Evolutionary conservation across 495 filamentous ascomycete species (phyloP).

Genomic region (Lepidopterella palustris): DNA sequence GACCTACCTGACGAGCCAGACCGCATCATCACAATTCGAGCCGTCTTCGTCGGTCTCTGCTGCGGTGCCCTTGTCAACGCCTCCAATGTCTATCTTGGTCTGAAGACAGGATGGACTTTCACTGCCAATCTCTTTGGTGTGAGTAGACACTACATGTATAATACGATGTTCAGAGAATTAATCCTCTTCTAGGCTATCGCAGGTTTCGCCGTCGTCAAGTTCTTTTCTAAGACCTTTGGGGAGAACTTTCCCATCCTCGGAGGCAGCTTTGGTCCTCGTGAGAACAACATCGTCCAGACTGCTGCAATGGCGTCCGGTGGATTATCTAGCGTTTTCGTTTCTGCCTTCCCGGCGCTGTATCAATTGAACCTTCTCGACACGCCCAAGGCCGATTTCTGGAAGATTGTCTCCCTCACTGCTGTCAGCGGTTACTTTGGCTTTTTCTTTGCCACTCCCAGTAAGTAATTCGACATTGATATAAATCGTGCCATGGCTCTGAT

Average conservation of each 20-base stretch:
- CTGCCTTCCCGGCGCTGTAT: constrained; percentile 59
- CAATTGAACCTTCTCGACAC: constrained; percentile 47
- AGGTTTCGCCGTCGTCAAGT: constrained; percentile 59
- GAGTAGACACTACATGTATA: constrained; percentile 1
- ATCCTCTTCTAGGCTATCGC: constrained; percentile 45
- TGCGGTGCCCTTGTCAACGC: constrained; percentile 57
- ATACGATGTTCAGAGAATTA: not conserved
- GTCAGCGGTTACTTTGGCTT: constrained; percentile 62
- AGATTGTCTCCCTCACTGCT: constrained; percentile 55
- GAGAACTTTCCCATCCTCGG: constrained; percentile 52
- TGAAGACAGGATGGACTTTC: constrained; percentile 63
- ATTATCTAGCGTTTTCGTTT: constrained; percentile 56
- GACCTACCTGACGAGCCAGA: constrained; percentile 31
- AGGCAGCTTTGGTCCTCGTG: constrained; percentile 56
- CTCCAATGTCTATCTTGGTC: constrained; percentile 60
- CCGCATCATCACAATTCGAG: constrained; percentile 52
- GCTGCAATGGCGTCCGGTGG: constrained; percentile 58
- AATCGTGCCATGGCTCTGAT: not conserved
- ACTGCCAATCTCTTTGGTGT: constrained; percentile 42
- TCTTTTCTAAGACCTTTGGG: constrained; percentile 42
- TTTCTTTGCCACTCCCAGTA: constrained; percentile 56
- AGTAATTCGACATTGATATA: not conserved
- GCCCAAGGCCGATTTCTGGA: constrained; percentile 51
- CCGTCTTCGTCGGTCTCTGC: constrained; percentile 50
- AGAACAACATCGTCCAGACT: constrained; percentile 62